A percentile compares a stretch with the other conserved stretches of the same genome.
phyloP scores from a whole-genome alignment of 768 basidiomycete genomes.

The Mycena polygramma region DNA sequence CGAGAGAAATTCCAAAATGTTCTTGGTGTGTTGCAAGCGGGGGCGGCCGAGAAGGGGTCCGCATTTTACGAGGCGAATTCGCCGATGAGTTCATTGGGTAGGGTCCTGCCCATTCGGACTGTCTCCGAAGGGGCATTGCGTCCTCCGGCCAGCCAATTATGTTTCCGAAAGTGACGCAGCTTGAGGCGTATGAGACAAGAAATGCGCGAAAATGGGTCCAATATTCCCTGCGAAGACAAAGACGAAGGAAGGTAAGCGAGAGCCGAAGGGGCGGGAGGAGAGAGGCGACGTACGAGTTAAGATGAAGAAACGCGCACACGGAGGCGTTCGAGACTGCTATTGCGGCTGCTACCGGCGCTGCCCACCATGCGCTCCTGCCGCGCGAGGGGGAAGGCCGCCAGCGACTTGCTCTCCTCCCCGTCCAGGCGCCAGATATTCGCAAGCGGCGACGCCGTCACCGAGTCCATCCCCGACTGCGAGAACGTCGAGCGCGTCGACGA shows the following conservation, averaged over 20 bases:
- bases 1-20: conserved; percentile 29
- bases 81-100: conserved; percentile 7
- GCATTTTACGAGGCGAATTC: conserved; percentile 20
- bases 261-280: no score
- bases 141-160: conserved; percentile 35
- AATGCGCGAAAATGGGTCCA: conserved; percentile 24
- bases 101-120: conserved; percentile 22
- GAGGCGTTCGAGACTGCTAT: conserved; percentile 41
- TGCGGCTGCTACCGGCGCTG: conserved; percentile 56
- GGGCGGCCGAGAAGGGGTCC: neutral
- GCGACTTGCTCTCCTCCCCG: conserved; percentile 74
- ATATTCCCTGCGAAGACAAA: conserved; percentile 27
- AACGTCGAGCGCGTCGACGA: conserved; percentile 44
- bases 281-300: conserved; percentile 25
- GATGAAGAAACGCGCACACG: conserved; percentile 30
- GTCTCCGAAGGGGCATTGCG: conserved; percentile 14
- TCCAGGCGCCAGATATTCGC: conserved; percentile 81
- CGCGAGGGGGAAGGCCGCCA: conserved; percentile 60
- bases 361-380: conserved; percentile 54
- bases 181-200: conserved; percentile 29
- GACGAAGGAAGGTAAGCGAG: neutral
- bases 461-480: conserved; percentile 43
- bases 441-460: conserved; percentile 48
- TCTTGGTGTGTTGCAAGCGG: conserved; percentile 6
- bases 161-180: conserved; percentile 29